Evolutionary conservation across 495 filamentous ascomycete genomes (phyloP).

Genomic region (Penicillium riverlandense): DNA sequence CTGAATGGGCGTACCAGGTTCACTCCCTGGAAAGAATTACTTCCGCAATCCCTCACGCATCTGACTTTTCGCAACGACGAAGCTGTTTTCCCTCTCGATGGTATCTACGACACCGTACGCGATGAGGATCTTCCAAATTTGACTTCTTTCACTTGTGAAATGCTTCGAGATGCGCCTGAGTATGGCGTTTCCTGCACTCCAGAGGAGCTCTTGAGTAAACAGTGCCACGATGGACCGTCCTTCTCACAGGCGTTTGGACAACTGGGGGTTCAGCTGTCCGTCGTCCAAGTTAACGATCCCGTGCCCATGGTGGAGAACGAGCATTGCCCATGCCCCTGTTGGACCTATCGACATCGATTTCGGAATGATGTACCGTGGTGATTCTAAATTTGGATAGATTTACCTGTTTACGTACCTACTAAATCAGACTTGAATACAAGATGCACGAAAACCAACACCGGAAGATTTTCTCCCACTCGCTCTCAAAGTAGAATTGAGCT

Average conservation of each 20-base stretch:
- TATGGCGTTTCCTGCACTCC: background rate
- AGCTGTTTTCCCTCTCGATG: background rate
- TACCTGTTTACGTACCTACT: no score
- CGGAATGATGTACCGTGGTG: no score
- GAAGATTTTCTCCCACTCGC: no score
- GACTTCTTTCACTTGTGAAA: background rate
- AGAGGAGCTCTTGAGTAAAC: background rate
- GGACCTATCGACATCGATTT: background rate
- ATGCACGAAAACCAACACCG: no score
- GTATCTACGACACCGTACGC: background rate
- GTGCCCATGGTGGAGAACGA: background rate
- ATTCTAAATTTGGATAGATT: no score
- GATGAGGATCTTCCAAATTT: background rate
- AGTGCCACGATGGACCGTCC: background rate
- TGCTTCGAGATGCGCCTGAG: background rate
- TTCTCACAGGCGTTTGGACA: background rate
- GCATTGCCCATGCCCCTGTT: background rate
- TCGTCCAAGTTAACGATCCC: background rate
- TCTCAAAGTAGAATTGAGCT: no score
- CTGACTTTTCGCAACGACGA: background rate
- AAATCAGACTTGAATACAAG: no score
- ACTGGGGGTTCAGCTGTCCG: background rate
- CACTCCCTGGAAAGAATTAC: background rate
- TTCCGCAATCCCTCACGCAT: background rate
- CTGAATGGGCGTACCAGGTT: background rate